Evolutionary conservation across 768 basidiomycete genomes (phyloP), one percentile per base, ranked within the genome.

Genomic region (Leucogyrophana mollusca): DNA sequence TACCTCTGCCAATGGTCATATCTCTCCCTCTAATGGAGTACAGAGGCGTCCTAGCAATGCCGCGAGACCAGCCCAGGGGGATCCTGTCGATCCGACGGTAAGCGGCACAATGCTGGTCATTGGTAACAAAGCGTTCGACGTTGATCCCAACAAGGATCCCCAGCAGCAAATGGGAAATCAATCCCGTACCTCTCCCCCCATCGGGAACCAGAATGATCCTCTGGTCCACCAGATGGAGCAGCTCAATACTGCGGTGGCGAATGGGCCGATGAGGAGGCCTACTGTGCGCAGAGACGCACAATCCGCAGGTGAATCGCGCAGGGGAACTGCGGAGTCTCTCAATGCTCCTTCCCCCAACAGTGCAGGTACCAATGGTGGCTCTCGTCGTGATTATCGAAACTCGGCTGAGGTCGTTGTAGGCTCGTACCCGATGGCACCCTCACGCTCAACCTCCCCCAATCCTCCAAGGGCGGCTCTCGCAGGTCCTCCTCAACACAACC

Each of bases 381-480:
- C 36, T 2, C 42, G 54, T 30, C 73, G 79, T 20, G 87, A 92
- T 62, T 92, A 89, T 56, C 77, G 83, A 40, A 80, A 80, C 44
- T 84, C 83, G 16, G 91, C 88, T 0, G 83, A 93, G 47, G 53
- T 82, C 33, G 77, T 94, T 23, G 87, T 94, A n/a, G 91, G 90
- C 14, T 63, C 73, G 0, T 86, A 87, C 53, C 92, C 91, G 0
- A 71, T 78, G 8, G 55, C 72, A 2, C 60, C 73, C 0, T 90
- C 90, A 4, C 82, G 90, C 23, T 78, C 94, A 0, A 56, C 78
- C 3, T 90, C 92, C 1, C 91, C 92, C 2, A 83, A 80, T 59
- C 70, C 72, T 4, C 86, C 86, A 4, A 83, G 74, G n/a, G 80
- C 88, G 2, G 86, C 76, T 7, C 80, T 93, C 60, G 90, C 87